Conservation (phyloP, 2,329 filamentous ascomycete genomes). For the Cytospora piceae region DNA sequence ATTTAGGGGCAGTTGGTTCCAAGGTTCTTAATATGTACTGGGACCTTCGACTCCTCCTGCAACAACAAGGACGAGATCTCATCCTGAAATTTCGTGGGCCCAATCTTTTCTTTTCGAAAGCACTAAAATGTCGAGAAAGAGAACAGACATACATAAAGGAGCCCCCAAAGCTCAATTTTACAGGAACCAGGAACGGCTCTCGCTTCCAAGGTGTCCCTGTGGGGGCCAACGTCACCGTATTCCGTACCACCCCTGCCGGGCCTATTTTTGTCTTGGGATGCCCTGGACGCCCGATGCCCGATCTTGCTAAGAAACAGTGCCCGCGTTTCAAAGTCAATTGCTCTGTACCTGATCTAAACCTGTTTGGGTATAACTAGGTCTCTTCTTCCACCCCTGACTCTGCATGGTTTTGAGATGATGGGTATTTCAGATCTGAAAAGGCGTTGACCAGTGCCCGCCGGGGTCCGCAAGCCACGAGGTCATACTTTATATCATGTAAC, state of each 20-base stretch:
- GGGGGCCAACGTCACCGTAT: background rate
- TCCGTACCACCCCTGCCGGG: background rate
- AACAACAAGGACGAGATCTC: no score
- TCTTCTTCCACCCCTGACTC: background rate
- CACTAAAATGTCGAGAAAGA: background rate
- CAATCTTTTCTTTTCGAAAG: background rate
- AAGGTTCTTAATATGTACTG: no score
- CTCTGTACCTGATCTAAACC: constrained; percentile 34
- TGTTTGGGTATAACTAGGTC: constrained; percentile 28
- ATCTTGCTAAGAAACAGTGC: constrained; percentile 18
- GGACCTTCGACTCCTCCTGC: no score
- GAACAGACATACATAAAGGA: background rate
- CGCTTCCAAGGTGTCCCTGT: background rate
- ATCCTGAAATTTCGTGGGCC: no score
- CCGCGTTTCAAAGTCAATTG: constrained; percentile 30
- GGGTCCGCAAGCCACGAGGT: constrained; percentile 7
- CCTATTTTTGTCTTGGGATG: background rate
- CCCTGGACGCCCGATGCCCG: background rate
- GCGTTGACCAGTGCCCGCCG: background rate
- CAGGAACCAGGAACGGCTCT: no score
- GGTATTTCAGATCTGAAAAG: background rate
- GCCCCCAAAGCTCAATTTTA: background rate
- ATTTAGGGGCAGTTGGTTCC: no score
- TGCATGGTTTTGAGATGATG: background rate
- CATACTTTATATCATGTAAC: background rate